Conservation (phyloP, 202 grass and related monocot species). For the Brachypodium distachyon region DNA sequence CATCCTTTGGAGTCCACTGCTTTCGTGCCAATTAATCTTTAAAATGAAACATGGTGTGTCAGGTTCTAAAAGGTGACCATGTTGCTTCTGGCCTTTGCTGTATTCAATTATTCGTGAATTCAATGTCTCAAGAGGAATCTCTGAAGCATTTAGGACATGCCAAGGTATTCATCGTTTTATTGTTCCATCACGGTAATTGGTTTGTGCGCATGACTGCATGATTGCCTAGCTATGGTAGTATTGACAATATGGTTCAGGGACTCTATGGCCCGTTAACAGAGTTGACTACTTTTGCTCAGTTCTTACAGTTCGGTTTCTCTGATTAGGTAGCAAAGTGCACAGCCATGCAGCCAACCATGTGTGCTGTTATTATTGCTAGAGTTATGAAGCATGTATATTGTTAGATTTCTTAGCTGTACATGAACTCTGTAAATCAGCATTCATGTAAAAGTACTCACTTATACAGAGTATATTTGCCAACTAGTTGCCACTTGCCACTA, state of each 20-base stretch:
- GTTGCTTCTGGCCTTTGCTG: slow-evolving; percentile 93
- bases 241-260: background rate
- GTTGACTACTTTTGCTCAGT: background rate
- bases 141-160: slow-evolving; percentile 84
- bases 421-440: background rate
- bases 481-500: too few species aligned
- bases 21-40: slow-evolving; percentile 10
- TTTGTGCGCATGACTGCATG: slow-evolving; percentile 1
- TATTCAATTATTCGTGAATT: slow-evolving; percentile 90
- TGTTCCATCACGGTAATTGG: slow-evolving; percentile 8
- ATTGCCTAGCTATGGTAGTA: background rate
- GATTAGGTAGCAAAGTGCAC: too few species aligned
- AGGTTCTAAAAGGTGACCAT: slow-evolving; percentile 91
- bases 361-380: background rate
- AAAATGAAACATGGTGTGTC: slow-evolving; percentile 20
- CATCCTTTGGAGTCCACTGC: background rate
- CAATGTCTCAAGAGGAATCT: slow-evolving; percentile 85
- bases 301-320: background rate
- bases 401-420: background rate
- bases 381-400: slow-evolving; percentile 2
- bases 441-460: background rate
- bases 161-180: slow-evolving; percentile 45
- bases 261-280: too few species aligned
- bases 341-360: background rate
- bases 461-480: background rate